These are phyloP conservation scores for Fragaria ananassa DNA, from an alignment of 306 rosid species.

Conservation along the genomic window DNA sequence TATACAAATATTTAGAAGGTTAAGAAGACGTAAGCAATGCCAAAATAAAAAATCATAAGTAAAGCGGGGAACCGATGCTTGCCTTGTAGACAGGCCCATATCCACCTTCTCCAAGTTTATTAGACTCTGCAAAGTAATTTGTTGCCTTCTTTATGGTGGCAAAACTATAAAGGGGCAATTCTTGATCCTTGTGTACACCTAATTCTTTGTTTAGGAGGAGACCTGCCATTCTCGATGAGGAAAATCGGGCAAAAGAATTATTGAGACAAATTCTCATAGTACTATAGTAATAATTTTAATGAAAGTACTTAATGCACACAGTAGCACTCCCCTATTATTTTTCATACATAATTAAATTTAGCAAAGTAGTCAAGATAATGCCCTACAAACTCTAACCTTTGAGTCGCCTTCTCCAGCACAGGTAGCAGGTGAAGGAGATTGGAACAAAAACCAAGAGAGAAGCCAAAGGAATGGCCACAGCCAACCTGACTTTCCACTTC, in stretches of 20 bases:
- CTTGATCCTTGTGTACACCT: conserved; percentile 3
- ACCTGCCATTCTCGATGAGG: not conserved
- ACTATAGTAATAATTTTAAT: too few relatives aligned
- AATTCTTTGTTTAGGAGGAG: not conserved
- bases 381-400: not conserved
- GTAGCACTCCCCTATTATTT: too few relatives aligned
- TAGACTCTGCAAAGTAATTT: conserved; percentile 10
- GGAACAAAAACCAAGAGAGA: not conserved
- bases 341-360: not conserved
- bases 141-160: conserved; percentile 1
- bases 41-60: not conserved
- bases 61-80: not conserved
- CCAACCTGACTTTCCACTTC: conserved; percentile 9
- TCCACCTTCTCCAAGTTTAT: not conserved
- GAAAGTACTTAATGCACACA: too few relatives aligned
- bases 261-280: not conserved
- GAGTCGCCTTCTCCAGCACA: not conserved
- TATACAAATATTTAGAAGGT: not conserved
- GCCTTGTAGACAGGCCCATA: not conserved
- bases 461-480: not conserved
- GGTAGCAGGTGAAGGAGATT: not conserved
- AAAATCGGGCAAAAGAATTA: not conserved
- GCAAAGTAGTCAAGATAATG: not conserved
- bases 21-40: not conserved
- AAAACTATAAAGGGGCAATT: conserved; percentile 12